Evolutionary conservation across 495 filamentous ascomycete genomes (phyloP).

Genomic region (Bryoglossum gracile): DNA sequence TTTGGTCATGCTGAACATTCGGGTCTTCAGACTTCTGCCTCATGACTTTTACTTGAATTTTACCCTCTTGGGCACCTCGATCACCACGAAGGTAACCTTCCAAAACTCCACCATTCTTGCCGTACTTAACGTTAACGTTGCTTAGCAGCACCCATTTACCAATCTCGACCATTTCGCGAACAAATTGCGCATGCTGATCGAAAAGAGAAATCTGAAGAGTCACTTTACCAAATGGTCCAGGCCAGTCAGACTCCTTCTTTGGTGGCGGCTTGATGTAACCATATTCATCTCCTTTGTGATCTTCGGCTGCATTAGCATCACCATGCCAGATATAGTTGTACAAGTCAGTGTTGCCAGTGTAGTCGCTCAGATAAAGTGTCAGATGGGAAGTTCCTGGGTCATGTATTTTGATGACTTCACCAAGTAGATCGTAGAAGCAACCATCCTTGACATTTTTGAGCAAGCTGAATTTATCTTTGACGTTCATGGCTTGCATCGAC

Average conservation of each 20-base stretch:
- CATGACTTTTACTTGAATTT: constrained; percentile 47
- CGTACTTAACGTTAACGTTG: constrained; percentile 66
- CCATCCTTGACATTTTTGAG: constrained; percentile 51
- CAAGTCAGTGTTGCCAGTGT: constrained; percentile 61
- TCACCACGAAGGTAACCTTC: constrained; percentile 72
- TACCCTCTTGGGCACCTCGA: constrained; percentile 34
- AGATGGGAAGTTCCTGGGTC: constrained; percentile 37
- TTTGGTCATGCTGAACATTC: no score
- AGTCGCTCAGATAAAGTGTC: constrained; percentile 79
- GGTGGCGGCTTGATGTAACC: constrained; percentile 36
- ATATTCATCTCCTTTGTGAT: constrained; percentile 41
- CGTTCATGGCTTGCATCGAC: constrained; percentile 29
- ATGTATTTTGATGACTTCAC: constrained; percentile 65
- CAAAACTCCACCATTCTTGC: constrained; percentile 42
- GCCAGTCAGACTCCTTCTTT: constrained; percentile 50
- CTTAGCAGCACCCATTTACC: constrained; percentile 56
- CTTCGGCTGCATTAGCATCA: constrained; percentile 30
- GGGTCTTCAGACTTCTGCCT: constrained; percentile 24
- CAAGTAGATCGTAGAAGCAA: constrained; percentile 63
- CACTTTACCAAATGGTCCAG: constrained; percentile 69
- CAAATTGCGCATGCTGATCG: constrained; percentile 56
- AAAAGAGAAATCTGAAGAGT: constrained; percentile 67
- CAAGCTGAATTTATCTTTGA: constrained; percentile 51
- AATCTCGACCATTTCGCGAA: constrained; percentile 46
- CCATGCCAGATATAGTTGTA: constrained; percentile 46